phyloP scores from a whole-genome alignment of 2,329 filamentous ascomycete species.

The Lasiodiplodia hormozganensis region DNA sequence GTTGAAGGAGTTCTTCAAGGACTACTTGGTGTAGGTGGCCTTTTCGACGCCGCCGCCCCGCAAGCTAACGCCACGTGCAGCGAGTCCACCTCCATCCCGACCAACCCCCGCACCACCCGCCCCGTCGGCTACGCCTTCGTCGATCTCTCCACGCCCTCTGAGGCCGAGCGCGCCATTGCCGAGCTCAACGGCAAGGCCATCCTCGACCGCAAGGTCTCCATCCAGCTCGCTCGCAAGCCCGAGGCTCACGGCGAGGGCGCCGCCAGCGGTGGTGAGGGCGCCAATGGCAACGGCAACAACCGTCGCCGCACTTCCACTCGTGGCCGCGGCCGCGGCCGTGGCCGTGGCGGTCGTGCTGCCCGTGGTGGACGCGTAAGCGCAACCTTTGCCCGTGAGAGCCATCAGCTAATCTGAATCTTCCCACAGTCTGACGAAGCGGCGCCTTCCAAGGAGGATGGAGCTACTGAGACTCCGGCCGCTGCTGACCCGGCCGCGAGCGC shows the following conservation, averaged over 20 bases:
- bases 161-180: constrained; percentile 93
- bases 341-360: constrained; percentile 65
- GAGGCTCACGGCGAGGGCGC: constrained; percentile 80
- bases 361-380: constrained; percentile 72
- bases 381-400: constrained; percentile 45
- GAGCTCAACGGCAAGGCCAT: constrained; percentile 98
- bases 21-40: constrained; percentile 92
- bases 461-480: constrained; percentile 52
- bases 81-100: constrained; percentile 98
- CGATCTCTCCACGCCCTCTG: constrained; percentile 90
- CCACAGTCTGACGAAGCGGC: not conserved
- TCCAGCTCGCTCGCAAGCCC: constrained; percentile 97
- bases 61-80: constrained; percentile 57
- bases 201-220: constrained; percentile 97
- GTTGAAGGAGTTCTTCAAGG: constrained; percentile 99
- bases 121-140: constrained; percentile 99
- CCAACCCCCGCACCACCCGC: constrained; percentile 98
- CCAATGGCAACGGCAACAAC: constrained; percentile 64
- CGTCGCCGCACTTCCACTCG: constrained; percentile 62
- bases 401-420: not conserved
- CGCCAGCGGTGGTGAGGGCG: constrained; percentile 75
- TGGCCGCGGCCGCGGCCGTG: constrained; percentile 64
- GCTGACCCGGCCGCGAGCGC: constrained; percentile 51
- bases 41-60: constrained; percentile 7
- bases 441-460: constrained; percentile 51